Evolutionary conservation across 2,329 filamentous ascomycete species (phyloP).

Genomic region (Cercospora zeina): DNA sequence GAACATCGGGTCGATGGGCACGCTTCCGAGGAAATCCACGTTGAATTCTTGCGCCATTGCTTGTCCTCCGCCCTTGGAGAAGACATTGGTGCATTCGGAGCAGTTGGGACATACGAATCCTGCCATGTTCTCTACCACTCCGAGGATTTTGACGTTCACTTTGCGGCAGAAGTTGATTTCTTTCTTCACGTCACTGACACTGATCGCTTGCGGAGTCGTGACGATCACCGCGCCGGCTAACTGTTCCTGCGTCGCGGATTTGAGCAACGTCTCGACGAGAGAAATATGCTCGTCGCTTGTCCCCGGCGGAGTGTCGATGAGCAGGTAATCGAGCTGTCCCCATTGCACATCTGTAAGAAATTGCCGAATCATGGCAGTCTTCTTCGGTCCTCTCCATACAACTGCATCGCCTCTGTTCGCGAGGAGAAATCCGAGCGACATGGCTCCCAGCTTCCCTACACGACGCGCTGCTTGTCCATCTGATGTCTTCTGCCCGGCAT

Average conservation of each 20-base stretch:
- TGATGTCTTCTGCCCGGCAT: slow-evolving; percentile 4
- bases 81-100: slow-evolving; percentile 86
- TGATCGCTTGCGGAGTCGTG: slow-evolving; percentile 92
- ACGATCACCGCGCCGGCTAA: slow-evolving; percentile 89
- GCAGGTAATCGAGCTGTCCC: slow-evolving; percentile 82
- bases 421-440: slow-evolving; percentile 91
- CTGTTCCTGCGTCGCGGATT: slow-evolving; percentile 57
- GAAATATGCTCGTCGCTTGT: slow-evolving; percentile 98
- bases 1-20: slow-evolving; percentile 93
- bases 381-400: slow-evolving; percentile 97
- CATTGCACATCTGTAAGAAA: slow-evolving; percentile 91
- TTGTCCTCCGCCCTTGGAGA: slow-evolving; percentile 84
- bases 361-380: slow-evolving; percentile 97
- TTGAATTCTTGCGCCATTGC: slow-evolving; percentile 85
- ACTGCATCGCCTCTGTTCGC: slow-evolving; percentile 83
- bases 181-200: slow-evolving; percentile 90
- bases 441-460: slow-evolving; percentile 71
- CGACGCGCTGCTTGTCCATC: slow-evolving; percentile 33
- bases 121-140: slow-evolving; percentile 96
- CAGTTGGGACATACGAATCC: slow-evolving; percentile 79
- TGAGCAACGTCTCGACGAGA: slow-evolving; percentile 68
- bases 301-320: slow-evolving; percentile 94
- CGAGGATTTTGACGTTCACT: slow-evolving; percentile 74
- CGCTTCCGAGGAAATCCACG: slow-evolving; percentile 78
- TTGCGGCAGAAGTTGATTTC: slow-evolving; percentile 92